Evolutionary conservation across 2,329 filamentous ascomycete genomes (phyloP).

Genomic region (Neofusicoccum ribis): DNA sequence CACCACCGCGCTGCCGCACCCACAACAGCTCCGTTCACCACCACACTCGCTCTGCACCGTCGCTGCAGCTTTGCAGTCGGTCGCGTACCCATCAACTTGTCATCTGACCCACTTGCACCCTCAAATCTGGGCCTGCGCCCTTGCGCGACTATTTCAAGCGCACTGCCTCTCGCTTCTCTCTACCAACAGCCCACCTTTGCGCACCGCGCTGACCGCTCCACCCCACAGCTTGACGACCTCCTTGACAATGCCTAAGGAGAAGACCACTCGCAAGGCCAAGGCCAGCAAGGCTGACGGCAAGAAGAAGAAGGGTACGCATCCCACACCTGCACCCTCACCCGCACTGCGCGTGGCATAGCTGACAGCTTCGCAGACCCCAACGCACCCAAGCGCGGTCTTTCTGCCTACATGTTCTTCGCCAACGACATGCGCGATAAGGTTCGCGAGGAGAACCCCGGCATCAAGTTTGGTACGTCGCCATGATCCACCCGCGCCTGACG

Average conservation of each 20-base stretch:
- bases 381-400: constrained; percentile 98
- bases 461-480: constrained; percentile 76
- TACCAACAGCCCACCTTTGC: not conserved
- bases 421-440: constrained; percentile 99
- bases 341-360: constrained; percentile 14
- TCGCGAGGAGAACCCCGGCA: constrained; percentile 95
- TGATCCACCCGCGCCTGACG: not conserved
- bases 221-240: constrained; percentile 10
- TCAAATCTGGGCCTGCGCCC: not conserved
- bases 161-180: not conserved
- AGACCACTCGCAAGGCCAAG: constrained; percentile 63
- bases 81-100: not conserved
- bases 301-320: constrained; percentile 68
- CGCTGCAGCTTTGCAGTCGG: not conserved
- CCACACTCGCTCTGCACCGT: not conserved
- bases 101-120: constrained; percentile 3
- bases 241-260: constrained; percentile 65
- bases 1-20: not conserved
- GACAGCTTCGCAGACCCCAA: constrained; percentile 72
- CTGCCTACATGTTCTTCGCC: constrained; percentile 99
- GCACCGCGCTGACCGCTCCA: not conserved
- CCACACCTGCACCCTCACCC: not conserved
- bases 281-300: constrained; percentile 57
- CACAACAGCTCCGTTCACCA: constrained; percentile 1
- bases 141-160: constrained; percentile 17